Evolutionary conservation across 371 early-diverging fungal genomes (phyloP), one percentile per base, ranked within the genome.

Genomic region (Circinella umbellata): DNA sequence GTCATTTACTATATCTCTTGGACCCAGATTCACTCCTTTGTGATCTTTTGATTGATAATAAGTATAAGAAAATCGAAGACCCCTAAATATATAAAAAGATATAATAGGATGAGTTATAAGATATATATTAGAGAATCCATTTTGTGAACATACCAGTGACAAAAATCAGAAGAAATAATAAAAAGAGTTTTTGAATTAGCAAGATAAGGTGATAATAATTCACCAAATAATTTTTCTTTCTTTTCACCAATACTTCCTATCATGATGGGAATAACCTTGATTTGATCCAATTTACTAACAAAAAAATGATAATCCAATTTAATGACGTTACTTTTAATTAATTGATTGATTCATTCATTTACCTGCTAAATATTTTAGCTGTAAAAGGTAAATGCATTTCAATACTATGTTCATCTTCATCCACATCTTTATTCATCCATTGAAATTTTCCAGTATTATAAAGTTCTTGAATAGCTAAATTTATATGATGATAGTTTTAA

Each of bases 311-410:
- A n/a, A n/a, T n/a, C n/a, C n/a, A n/a, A n/a, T n/a, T n/a, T n/a
- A n/a, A n/a, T n/a, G n/a, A n/a, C n/a, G n/a, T n/a, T n/a, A n/a
- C n/a, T n/a, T n/a, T n/a, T n/a, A n/a, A n/a, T n/a, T n/a, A n/a
- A n/a, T 39, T 10, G 10, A 39, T 39, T 39, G 39, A 17, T 14
- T 61, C 4, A 0, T 34, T 6, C 27, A 10, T 1, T 18, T 47
- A 90, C 93, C 82, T 68, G 73, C 87, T 85, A 81, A 97, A 91
- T 27, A 90, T 81, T 71, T 93, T 92, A 79, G 89, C 88, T 0
- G 92, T 81, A 78, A 88, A 96, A 4, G 98, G 98, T 53, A 96
- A 75, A 71, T 97, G 97, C 96, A 98, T 94, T 76, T 97, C 98
- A 70, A 98, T 88, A 73, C 95, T 95, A 74, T 98, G 98, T 70